Evolutionary conservation across 2,329 filamentous ascomycete genomes (phyloP), one percentile per base, ranked within the genome.

Genomic region (Dactylellina cionopaga): DNA sequence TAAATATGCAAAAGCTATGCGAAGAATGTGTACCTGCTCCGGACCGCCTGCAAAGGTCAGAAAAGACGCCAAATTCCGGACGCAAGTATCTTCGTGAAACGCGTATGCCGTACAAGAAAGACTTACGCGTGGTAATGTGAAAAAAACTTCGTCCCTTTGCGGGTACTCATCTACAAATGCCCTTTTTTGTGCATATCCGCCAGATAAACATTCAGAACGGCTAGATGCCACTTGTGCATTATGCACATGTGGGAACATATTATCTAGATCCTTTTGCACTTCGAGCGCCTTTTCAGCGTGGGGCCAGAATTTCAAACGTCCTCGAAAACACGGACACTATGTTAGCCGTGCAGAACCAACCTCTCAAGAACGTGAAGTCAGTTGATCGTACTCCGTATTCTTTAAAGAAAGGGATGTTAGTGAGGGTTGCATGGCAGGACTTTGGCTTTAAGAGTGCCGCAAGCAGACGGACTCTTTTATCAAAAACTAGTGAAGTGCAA

Each of bases 91-190:
- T 44, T 71, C 43, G 58, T 71, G 66, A 49, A 64, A 71, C 66
- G 66, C 66, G 66, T n/a, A n/a, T n/a, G n/a, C n/a, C n/a, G n/a
- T 71, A 44, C 37, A 64, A 51, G 19, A 41, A 22, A 35, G 35
- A 60, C 51, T 51, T 71, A 46, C 66, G 66, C 66, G 66, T 64
- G 58, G 52, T 64, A 64, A 59, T 64, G 51, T 64, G 66, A 64
- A 71, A 46, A 54, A 19, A 39, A 19, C 24, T 39, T 24, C 22
- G 24, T 17, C 46, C n/a, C 25, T 54, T 64, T 52, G 9, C 24
- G 3, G 31, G n/a, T n/a, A 25, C 31, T 29, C 52, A 47, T 19
- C 7, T 11, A 25, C 24, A 41, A 13, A 27, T 33, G 33, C 29
- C 44, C 37, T 29, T 47, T 46, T 25, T 60, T 37, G 35, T 10